Evolutionary conservation across 2,329 filamentous ascomycete species (phyloP).

Genomic region (Ophiostoma novo-ulmi): DNA sequence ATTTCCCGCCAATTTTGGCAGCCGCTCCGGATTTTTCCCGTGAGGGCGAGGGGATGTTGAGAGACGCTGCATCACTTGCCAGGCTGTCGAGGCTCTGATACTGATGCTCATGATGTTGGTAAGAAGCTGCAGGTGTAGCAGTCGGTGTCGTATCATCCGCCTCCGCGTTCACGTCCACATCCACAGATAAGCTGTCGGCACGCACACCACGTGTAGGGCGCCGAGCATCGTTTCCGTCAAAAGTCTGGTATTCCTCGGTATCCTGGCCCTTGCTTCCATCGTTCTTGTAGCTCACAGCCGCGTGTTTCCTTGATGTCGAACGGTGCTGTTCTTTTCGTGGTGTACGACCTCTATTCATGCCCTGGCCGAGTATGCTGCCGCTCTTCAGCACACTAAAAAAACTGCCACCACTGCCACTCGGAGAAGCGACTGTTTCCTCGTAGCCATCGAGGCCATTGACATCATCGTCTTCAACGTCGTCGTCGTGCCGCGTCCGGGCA

Average conservation of each 20-base stretch:
- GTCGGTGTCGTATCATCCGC: conserved; percentile 7
- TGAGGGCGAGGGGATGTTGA: background rate
- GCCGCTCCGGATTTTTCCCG: background rate
- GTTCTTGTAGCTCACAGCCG: background rate
- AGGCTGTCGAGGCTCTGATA: conserved; percentile 54
- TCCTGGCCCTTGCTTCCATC: background rate
- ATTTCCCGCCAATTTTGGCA: conserved; percentile 35
- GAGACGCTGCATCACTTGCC: conserved; percentile 32
- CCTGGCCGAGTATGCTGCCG: conserved; percentile 50
- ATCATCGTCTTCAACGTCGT: background rate
- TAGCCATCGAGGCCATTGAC: background rate
- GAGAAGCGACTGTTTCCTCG: background rate
- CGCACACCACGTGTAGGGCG: conserved; percentile 31
- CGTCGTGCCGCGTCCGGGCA: background rate
- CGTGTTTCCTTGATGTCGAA: background rate
- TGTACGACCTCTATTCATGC: conserved; percentile 20
- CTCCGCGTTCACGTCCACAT: conserved; percentile 30
- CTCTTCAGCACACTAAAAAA: conserved; percentile 61
- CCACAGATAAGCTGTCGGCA: conserved; percentile 52
- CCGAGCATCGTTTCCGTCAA: conserved; percentile 8
- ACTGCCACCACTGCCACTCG: conserved; percentile 35
- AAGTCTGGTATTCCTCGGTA: background rate
- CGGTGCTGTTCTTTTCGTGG: conserved; percentile 5
- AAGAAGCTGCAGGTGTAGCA: background rate
- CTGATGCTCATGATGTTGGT: conserved; percentile 11